phyloP scores from a whole-genome alignment of 2,329 filamentous ascomycete genomes.

The Chaetomiaceae sp. region DNA sequence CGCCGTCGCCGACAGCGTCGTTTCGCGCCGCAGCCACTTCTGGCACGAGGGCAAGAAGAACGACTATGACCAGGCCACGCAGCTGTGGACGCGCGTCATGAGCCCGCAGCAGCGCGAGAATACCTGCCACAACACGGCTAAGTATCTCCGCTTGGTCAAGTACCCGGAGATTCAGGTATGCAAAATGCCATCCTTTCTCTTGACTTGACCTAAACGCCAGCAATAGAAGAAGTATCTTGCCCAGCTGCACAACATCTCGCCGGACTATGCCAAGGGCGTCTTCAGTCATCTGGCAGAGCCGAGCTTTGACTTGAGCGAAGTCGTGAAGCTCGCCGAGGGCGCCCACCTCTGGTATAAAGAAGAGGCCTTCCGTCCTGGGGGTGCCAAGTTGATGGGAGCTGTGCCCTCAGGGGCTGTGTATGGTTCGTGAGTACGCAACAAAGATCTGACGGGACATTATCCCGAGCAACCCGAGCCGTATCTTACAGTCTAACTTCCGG shows the following conservation, averaged over 20 bases:
- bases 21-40: slow-evolving; percentile 47
- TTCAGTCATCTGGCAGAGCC: slow-evolving; percentile 40
- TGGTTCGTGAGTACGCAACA: too few species aligned
- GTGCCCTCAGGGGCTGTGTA: too few species aligned
- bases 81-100: slow-evolving; percentile 46
- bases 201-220: too few species aligned
- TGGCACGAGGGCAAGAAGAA: slow-evolving; percentile 47
- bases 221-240: slow-evolving; percentile 49
- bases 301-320: slow-evolving; percentile 39
- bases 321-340: slow-evolving; percentile 24
- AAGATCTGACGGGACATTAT: too few species aligned
- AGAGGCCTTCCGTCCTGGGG: slow-evolving; percentile 12
- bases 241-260: slow-evolving; percentile 44
- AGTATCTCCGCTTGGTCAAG: slow-evolving; percentile 38
- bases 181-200: too few species aligned
- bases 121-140: slow-evolving; percentile 44
- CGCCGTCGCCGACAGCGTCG: slow-evolving; percentile 42
- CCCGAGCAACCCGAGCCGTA: too few species aligned
- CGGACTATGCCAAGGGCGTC: slow-evolving; percentile 41
- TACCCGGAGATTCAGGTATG: slow-evolving; percentile 38
- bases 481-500: too few species aligned
- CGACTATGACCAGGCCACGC: slow-evolving; percentile 46
- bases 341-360: slow-evolving; percentile 12
- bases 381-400: too few species aligned
- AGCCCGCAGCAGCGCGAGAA: slow-evolving; percentile 36